Percentiles rank a stretch among this genome's conserved stretches.
These are phyloP conservation scores for Yamadazyma songkhlaensis DNA, from an alignment of 1,139 yeast species.

Conservation along the genomic window DNA sequence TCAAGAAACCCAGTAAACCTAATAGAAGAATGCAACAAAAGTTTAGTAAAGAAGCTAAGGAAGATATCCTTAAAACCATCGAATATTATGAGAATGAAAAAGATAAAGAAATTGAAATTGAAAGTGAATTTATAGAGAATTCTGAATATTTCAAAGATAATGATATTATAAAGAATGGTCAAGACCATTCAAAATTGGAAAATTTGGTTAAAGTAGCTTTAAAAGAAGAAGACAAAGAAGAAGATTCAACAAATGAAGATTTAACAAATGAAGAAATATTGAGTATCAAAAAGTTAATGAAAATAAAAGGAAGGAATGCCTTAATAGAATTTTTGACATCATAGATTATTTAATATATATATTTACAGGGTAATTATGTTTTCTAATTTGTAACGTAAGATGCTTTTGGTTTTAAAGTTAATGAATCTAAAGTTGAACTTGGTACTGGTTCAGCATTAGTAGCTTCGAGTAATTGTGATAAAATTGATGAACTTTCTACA, in stretches of 20 bases:
- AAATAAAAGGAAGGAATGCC: constrained; percentile 66
- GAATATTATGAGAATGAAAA: constrained; percentile 6
- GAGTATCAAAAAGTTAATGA: constrained; percentile 59
- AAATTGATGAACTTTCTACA: constrained; percentile 18
- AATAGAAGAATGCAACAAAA: constrained; percentile 12
- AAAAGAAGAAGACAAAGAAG: constrained; percentile 8
- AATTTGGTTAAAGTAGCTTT: constrained; percentile 24
- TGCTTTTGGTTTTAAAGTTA: constrained; percentile 8
- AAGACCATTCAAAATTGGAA: constrained; percentile 22
- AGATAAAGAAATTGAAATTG: constrained; percentile 19
- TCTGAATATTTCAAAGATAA: constrained; percentile 18
- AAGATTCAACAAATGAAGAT: constrained; percentile 17
- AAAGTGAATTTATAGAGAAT: constrained; percentile 23
- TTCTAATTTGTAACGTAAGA: constrained; percentile 2
- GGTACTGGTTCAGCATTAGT: constrained; percentile 32
- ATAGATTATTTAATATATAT: constrained; percentile 6
- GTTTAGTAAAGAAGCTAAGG: constrained; percentile 7
- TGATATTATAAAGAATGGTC: constrained; percentile 8
- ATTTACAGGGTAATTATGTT: constrained; percentile 1
- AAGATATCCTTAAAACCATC: constrained; percentile 3
- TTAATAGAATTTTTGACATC: constrained; percentile 54
- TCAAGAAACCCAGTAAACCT: constrained; percentile 19
- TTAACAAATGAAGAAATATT: constrained; percentile 37
- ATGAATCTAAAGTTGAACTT: constrained; percentile 17
- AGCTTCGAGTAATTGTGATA: constrained; percentile 26